Percentiles rank a stretch among this genome's conserved stretches.
Evolutionary conservation across 2,329 filamentous ascomycete species (phyloP).

Genomic region (Calonectria leucothoes): DNA sequence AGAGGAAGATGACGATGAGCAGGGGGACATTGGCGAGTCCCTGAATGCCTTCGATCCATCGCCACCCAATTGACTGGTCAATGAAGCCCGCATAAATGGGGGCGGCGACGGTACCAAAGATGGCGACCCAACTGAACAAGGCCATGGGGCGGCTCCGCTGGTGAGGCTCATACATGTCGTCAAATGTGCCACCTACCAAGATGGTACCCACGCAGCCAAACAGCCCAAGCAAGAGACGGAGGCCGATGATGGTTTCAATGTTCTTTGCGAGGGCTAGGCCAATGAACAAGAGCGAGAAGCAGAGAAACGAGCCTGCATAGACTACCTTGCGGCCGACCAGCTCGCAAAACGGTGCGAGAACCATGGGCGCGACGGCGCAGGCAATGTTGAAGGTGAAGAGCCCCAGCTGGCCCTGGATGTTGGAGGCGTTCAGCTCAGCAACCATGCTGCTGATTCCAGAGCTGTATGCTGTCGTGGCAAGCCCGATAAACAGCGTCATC

Average conservation of each 20-base stretch:
- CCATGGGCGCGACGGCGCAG: neutral
- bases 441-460: neutral
- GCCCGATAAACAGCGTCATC: slow-evolving; percentile 19
- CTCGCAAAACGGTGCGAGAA: neutral
- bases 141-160: slow-evolving; percentile 37
- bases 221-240: slow-evolving; percentile 5
- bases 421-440: neutral
- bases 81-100: neutral
- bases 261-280: neutral
- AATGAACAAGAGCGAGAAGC: neutral
- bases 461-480: neutral
- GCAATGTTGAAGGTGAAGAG: neutral
- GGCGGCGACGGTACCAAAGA: slow-evolving; percentile 27
- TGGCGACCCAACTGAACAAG: slow-evolving; percentile 39
- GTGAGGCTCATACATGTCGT: slow-evolving; percentile 40
- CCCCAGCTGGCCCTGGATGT: neutral
- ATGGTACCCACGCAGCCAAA: slow-evolving; percentile 40
- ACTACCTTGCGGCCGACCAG: neutral
- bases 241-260: neutral
- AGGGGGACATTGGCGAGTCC: neutral
- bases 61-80: neutral
- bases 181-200: slow-evolving; percentile 37
- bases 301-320: neutral
- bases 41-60: neutral
- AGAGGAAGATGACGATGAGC: neutral